Conservation (phyloP, 805 yeast genomes). For the Wickerhamiella allomyrinae region DNA sequence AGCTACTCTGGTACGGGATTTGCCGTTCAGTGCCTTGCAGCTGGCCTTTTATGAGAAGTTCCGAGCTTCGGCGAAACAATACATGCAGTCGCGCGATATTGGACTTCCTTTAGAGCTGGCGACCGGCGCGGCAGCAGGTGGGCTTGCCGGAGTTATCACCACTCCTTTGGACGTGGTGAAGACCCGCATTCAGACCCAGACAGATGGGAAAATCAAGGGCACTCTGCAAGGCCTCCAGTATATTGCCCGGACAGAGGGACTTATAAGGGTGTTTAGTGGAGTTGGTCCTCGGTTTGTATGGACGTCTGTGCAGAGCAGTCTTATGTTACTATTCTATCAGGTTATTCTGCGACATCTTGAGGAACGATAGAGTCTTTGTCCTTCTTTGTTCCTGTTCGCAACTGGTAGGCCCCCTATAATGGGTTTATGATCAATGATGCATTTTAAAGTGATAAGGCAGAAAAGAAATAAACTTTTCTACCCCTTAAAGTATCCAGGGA, state of each 20-base stretch:
- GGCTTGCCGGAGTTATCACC: constrained; percentile 74
- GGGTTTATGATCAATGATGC: neutral
- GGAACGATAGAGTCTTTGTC: neutral
- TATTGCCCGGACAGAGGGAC: constrained; percentile 62
- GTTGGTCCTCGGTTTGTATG: constrained; percentile 94
- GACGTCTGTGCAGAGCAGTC: constrained; percentile 91
- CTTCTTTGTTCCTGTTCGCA: no score
- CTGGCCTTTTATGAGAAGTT: constrained; percentile 84
- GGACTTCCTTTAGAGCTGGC: constrained; percentile 42
- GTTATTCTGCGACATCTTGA: constrained; percentile 46
- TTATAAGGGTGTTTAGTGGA: constrained; percentile 72
- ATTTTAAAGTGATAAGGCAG: no score
- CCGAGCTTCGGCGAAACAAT: constrained; percentile 23
- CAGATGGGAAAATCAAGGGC: constrained; percentile 28
- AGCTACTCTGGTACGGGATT: constrained; percentile 81
- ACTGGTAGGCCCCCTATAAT: neutral
- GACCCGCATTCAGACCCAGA: constrained; percentile 86
- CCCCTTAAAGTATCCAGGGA: no score
- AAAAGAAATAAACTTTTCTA: no score
- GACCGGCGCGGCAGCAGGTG: constrained; percentile 95
- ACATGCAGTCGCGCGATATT: constrained; percentile 21
- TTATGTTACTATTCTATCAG: constrained; percentile 84
- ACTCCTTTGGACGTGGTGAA: constrained; percentile 88
- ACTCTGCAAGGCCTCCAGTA: constrained; percentile 37
- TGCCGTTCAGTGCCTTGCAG: constrained; percentile 92